Conservation (phyloP, 2,329 filamentous ascomycete genomes). For the Neonectria neomacrospora region DNA sequence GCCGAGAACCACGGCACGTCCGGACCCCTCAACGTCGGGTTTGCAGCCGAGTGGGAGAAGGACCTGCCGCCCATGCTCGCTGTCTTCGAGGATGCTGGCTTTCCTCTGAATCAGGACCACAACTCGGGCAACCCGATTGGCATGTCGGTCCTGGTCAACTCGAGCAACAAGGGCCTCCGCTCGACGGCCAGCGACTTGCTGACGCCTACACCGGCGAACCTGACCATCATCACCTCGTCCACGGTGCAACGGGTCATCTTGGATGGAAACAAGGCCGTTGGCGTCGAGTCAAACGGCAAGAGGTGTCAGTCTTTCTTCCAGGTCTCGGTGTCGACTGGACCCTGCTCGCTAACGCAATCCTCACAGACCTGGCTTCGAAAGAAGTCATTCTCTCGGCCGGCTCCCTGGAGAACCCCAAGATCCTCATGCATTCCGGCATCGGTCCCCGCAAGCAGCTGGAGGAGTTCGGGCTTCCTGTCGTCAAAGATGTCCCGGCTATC, state of each 20-base stretch:
- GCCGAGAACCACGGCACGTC: conserved; percentile 58
- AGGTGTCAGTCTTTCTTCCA: conserved; percentile 23
- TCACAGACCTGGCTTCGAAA: conserved; percentile 47
- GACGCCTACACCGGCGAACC: conserved; percentile 56
- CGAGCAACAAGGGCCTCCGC: conserved; percentile 59
- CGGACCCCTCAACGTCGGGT: conserved; percentile 61
- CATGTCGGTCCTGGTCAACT: conserved; percentile 61
- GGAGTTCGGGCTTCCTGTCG: conserved; percentile 39
- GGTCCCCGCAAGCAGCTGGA: neutral
- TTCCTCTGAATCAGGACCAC: conserved; percentile 63
- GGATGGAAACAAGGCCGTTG: conserved; percentile 33
- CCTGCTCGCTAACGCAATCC: neutral
- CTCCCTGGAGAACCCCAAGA: conserved; percentile 53
- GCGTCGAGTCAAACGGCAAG: conserved; percentile 33
- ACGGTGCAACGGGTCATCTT: conserved; percentile 35
- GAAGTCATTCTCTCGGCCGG: conserved; percentile 59
- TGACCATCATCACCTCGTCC: conserved; percentile 34
- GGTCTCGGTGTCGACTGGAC: neutral
- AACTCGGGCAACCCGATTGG: conserved; percentile 70
- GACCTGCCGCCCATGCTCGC: conserved; percentile 59
- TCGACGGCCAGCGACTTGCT: conserved; percentile 65
- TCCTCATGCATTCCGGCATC: conserved; percentile 50
- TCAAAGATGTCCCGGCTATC: conserved; percentile 50
- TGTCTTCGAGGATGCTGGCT: conserved; percentile 60
- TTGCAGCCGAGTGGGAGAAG: conserved; percentile 60